Evolutionary conservation across 768 basidiomycete species (phyloP), one percentile per base, ranked within the genome.

Genomic region (Kondoa malvinella): DNA sequence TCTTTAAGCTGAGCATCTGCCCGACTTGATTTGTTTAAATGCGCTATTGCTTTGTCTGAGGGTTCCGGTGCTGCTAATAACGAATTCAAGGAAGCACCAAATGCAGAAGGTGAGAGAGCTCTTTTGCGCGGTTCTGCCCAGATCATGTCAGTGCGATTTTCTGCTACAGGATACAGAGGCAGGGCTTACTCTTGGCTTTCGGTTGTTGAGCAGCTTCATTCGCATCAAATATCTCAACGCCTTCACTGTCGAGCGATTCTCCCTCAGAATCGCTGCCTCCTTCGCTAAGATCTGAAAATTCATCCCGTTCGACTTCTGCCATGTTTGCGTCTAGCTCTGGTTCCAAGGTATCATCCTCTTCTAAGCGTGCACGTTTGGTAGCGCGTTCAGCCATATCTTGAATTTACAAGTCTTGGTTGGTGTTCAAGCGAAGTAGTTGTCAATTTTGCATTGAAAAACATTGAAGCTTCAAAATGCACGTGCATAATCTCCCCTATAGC

Each of bases 81-180:
- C n/a, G 31, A 33, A 14, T 67, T 57, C 4, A 70, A 66, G 30
- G 66, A 34, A 57, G 50, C 70, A 14, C 69, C 69, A 64, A 70
- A 70, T 26, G 68, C 58, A 2, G 70, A 29, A 14, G 33, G 50
- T 4, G 69, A 58, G 1, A 70, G 31, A 30, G 69, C 69, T 30
- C 69, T 67, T 57, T 70, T 70, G 32, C 66, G 69, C 57, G 40
- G 40, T 50, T 50, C 40, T 50, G 40, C 40, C 40, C 40, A 50
- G 40, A 50, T 8, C 40, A 50, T 50, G 21, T 50, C 40, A 50
- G 40, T 21, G 8, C 40, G 40, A 8, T 50, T 21, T 21, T 50
- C 12, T 50, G n/a, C n/a, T n/a, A n/a, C n/a, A n/a, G 21, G 40
- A 50, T 50, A 8, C 21, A 8, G 21, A 50, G 40, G 12, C 40